Conservation (phyloP, 2,329 filamentous ascomycete species). For the Pseudopyricularia cyperi region DNA sequence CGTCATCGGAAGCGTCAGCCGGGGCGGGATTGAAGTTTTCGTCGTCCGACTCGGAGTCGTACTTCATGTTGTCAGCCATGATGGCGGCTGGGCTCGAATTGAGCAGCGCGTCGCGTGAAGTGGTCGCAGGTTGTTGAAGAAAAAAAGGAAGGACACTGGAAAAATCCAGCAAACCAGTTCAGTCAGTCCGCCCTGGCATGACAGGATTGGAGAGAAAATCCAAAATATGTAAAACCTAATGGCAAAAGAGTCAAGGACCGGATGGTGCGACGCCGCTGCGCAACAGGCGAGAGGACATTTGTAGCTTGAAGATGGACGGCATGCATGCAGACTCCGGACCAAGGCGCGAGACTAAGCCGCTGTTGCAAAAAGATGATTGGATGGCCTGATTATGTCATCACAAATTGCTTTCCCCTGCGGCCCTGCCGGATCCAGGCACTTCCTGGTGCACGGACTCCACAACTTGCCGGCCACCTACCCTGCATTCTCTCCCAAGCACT, state of each 20-base stretch:
- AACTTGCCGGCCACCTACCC: not conserved
- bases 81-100: not conserved
- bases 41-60: constrained; percentile 63
- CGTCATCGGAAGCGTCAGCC: constrained; percentile 60
- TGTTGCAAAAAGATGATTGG: not conserved
- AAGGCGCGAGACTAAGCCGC: not conserved
- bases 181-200: not conserved
- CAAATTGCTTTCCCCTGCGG: not conserved
- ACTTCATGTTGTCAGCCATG: constrained; percentile 2
- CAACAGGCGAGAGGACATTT: not conserved
- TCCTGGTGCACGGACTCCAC: not conserved
- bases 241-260: not conserved
- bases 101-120: not conserved
- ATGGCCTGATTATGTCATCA: not conserved
- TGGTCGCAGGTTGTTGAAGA: not conserved
- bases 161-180: not conserved
- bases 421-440: not conserved
- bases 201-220: not conserved
- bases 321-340: not conserved
- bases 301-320: not conserved
- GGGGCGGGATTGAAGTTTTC: constrained; percentile 81
- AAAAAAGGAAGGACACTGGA: not conserved
- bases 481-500: not conserved
- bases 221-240: not conserved
- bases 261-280: not conserved